Evolutionary conservation across 2,329 filamentous ascomycete species (phyloP), one percentile per base, ranked within the genome.

Genomic region (Colletotrichum chlorophyti): DNA sequence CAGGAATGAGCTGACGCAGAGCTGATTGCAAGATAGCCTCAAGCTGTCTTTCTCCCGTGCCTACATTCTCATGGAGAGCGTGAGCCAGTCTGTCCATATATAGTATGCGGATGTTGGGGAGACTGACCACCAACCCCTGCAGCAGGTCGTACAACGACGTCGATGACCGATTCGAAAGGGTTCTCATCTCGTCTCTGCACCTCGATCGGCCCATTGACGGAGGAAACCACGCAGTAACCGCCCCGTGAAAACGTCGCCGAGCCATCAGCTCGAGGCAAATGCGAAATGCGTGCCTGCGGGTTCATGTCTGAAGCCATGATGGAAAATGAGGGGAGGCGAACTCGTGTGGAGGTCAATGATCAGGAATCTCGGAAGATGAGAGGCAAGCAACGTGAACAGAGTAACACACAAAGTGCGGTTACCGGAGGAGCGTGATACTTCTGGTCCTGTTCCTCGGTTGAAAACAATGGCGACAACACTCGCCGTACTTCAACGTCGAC

Each of bases 201-300:
- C 77, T 99, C 95, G 65, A 98, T 86, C 14, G 95, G 95, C 0
- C 94, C 95, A 74, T 97, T 98, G 65, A 96, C 92, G 12, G 91
- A 89, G 53, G 90, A 91, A 51, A 96, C 85, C 63, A 98, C 84
- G 40, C 88, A 89, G 74, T 93, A 96, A 45, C 92, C 91, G 55
- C 85, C 81, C 66, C 88, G 83, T 2, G 89, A 86, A 71, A 91
- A 93, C 9, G 86, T 89, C 10, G 90, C 90, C 43, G 92, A 96
- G 61, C 91, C 91, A 71, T 96, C 91, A 23, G 91, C 84, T 61
- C 88, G 88, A 59, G 85, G 81, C 3, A 96, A 81, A 63, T 82
- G 80, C 26, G 83, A 83, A 10, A 89, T 71, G 19, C 79, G 72
- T 29, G 80, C 83, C 52, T 78, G 75, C 31, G 84, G 84, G 61